Base-by-base conservation (phyloP, 208 protist species). In the Trypanosomatidae sp. region DNA sequence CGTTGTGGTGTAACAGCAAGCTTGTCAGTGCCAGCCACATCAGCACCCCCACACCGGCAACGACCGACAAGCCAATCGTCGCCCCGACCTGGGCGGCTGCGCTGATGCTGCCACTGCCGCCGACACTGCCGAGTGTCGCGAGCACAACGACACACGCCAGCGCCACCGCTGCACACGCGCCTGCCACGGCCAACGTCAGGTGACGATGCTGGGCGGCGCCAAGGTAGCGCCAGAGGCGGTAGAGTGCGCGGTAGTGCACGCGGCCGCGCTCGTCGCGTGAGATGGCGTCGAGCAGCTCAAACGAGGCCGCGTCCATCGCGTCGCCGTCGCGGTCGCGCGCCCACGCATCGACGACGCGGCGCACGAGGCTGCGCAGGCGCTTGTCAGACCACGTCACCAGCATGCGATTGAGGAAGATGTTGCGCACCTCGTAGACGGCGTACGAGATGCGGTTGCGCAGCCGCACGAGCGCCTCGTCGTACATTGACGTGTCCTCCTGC, bases 1-100 rank as follows among this genome's bases (percentile, higher is more conserved):
- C 53, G 50, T 84, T 90, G 65, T 87, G 70, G 37, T 77, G 57
- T 16, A 71, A 33, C 1, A 82, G 27, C n/a, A 85, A 23, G 20
- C 69, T 15, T 3, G 45, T 21, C 24, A 73, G 19, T 7, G 49
- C 32, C 39, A 48, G 50, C 13, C 48, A 48, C 4, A 68, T 4
- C 8, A 79, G 25, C 3, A 73, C 37, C 37, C 43, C 25, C 5
- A 78, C 48, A 28, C 56, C 51, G 4, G 72, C 21, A 19, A 78
- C 25, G 21, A 20, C 56, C 11, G 54, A 56, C 13, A 81, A 45
- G 6, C 45, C 44, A 33, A 70, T 60, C 26, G 50, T 64, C n/a
- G 48, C 47, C 2, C 26, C 49, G 4, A 48, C 10, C 16, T 62
- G 38, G 3, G 37, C 20, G 22, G 24, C 2, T 48, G 30, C n/a